Percentiles rank a stretch among this genome's conserved stretches.
Evolutionary conservation across 148 eudicot genomes (phyloP).

Genomic region (Vaccinium macrocarpon): DNA sequence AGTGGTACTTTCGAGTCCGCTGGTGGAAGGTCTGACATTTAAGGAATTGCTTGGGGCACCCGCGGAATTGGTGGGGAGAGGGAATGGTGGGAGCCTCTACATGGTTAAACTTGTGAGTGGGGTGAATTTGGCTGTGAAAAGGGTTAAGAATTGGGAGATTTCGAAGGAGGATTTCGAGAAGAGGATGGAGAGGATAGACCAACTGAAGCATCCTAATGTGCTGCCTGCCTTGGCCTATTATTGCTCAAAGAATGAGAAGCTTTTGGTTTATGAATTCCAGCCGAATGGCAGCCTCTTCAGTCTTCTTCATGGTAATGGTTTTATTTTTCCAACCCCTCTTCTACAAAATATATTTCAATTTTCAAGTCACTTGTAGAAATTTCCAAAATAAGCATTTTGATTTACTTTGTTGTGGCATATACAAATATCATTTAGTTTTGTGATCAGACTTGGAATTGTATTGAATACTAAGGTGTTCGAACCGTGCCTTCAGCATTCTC

Average conservation of each 20-base stretch:
- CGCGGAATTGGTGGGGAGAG: slow-evolving; percentile 45
- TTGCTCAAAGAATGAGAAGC: slow-evolving; percentile 45
- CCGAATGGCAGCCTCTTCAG: slow-evolving; percentile 47
- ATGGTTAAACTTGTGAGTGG: slow-evolving; percentile 33
- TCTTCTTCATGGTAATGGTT: slow-evolving; percentile 43
- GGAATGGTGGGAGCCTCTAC: slow-evolving; percentile 43
- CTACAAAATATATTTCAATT: background rate
- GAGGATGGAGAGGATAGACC: slow-evolving; percentile 40
- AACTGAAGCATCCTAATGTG: slow-evolving; percentile 38
- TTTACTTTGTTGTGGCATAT: background rate
- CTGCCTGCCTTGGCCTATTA: slow-evolving; percentile 40
- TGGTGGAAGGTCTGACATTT: slow-evolving; percentile 34
- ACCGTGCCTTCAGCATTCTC: too few relatives aligned
- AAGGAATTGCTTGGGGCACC: slow-evolving; percentile 47
- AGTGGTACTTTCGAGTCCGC: slow-evolving; percentile 32
- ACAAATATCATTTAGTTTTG: too few relatives aligned
- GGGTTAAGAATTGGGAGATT: slow-evolving; percentile 47
- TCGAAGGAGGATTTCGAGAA: slow-evolving; percentile 32
- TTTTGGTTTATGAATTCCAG: slow-evolving; percentile 51
- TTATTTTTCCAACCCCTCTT: background rate
- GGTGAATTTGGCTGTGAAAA: slow-evolving; percentile 39
- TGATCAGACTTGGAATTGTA: too few relatives aligned
- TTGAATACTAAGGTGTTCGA: too few relatives aligned
- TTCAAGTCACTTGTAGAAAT: background rate
- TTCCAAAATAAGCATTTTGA: background rate